Evolutionary conservation across 1,284 basidiomycete genomes (phyloP).

Genomic region (Rhodofomes roseus): DNA sequence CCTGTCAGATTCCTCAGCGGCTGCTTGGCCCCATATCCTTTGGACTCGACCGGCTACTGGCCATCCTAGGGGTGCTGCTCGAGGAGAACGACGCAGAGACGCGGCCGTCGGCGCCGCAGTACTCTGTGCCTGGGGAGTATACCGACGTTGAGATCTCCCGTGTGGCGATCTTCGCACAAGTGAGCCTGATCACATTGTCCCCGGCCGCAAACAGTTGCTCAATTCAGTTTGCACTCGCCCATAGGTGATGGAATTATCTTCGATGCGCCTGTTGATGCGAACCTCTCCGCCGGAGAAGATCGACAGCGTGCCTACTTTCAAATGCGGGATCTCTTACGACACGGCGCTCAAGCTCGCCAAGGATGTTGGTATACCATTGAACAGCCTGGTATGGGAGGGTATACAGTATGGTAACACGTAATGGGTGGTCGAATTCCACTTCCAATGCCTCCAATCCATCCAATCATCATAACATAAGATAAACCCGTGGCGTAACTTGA

Average conservation of each 20-base stretch:
- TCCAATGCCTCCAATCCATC: background rate
- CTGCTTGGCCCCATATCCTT: constrained; percentile 81
- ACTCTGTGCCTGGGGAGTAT: constrained; percentile 53
- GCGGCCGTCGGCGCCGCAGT: constrained; percentile 43
- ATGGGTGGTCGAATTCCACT: background rate
- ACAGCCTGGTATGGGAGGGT: constrained; percentile 73
- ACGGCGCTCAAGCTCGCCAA: constrained; percentile 57
- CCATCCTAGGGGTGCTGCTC: constrained; percentile 79
- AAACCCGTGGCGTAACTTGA: background rate
- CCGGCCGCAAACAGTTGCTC: too few relatives aligned
- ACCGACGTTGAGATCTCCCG: constrained; percentile 66
- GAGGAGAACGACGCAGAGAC: constrained; percentile 75
- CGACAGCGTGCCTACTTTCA: constrained; percentile 67
- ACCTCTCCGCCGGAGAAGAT: constrained; percentile 65
- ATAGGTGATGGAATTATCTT: constrained; percentile 70
- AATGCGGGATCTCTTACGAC: constrained; percentile 73
- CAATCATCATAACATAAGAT: background rate
- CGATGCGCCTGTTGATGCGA: constrained; percentile 65
- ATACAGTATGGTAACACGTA: constrained; percentile 8
- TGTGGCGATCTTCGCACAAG: constrained; percentile 54
- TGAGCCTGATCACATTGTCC: constrained; percentile 33
- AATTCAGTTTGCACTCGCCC: background rate
- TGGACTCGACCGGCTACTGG: constrained; percentile 78
- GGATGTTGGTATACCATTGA: constrained; percentile 59
- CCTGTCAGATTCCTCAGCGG: constrained; percentile 67